phyloP scores from a whole-genome alignment of 2,329 filamentous ascomycete species.

The Juglanconis oblonga region DNA sequence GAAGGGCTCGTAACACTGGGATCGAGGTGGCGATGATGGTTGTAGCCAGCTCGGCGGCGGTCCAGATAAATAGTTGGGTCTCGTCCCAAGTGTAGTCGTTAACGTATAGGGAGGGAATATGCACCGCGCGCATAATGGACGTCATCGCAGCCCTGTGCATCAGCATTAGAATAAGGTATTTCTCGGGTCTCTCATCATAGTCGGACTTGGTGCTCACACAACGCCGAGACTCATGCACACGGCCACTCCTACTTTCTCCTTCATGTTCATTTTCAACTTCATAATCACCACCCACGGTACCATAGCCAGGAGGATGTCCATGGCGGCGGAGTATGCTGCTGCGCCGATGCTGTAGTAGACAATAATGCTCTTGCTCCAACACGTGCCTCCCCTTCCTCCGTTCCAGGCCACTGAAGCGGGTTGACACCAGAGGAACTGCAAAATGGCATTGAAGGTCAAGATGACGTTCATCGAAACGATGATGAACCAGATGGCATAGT shows the following conservation, averaged over 20 bases:
- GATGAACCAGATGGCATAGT: slow-evolving; percentile 28
- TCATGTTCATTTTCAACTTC: slow-evolving; percentile 30
- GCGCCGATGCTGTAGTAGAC: slow-evolving; percentile 23
- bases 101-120: neutral
- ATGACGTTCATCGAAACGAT: slow-evolving; percentile 31
- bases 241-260: slow-evolving; percentile 32
- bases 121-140: neutral
- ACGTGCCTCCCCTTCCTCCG: slow-evolving; percentile 21
- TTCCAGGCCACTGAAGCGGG: slow-evolving; percentile 28
- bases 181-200: neutral
- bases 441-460: slow-evolving; percentile 24
- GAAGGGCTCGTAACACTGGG: slow-evolving; percentile 26
- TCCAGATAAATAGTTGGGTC: slow-evolving; percentile 19
- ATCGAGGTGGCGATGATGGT: slow-evolving; percentile 24
- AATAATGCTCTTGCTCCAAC: slow-evolving; percentile 23
- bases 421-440: slow-evolving; percentile 29
- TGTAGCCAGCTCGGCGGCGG: slow-evolving; percentile 19
- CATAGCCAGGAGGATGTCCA: slow-evolving; percentile 30
- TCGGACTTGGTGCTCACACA: slow-evolving; percentile 21
- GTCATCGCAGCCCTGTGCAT: neutral
- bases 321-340: slow-evolving; percentile 26
- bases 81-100: neutral
- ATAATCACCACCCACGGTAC: slow-evolving; percentile 31
- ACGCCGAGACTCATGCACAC: slow-evolving; percentile 34
- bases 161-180: neutral